These are phyloP conservation scores for Andrographis paniculata DNA, from an alignment of 305 asterid species.

Conservation along the genomic window DNA sequence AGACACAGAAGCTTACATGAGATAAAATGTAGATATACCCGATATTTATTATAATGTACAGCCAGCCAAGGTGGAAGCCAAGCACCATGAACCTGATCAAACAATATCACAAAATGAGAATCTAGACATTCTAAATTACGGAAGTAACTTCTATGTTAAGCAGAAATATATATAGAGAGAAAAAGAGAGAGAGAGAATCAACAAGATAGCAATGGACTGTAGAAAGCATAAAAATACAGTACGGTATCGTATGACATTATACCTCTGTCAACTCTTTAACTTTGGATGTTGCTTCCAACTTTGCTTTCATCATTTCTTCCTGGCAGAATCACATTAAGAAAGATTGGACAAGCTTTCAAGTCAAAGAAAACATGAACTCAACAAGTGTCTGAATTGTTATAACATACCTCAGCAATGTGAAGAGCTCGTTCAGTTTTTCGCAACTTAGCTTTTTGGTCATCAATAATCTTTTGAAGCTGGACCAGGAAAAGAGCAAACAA, in stretches of 20 bases:
- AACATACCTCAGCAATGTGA: slow-evolving; percentile 75
- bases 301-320: slow-evolving; percentile 87
- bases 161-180: too few species aligned
- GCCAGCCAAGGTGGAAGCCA: slow-evolving; percentile 98
- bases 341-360: neutral
- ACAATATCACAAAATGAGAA: neutral
- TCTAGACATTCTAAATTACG: too few species aligned
- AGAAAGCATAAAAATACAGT: neutral
- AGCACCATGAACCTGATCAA: slow-evolving; percentile 66
- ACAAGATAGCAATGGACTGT: too few species aligned
- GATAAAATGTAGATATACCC: slow-evolving; percentile 32
- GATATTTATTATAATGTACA: slow-evolving; percentile 36
- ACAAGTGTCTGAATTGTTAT: slow-evolving; percentile 9
- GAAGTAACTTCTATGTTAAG: too few species aligned
- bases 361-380: slow-evolving; percentile 3
- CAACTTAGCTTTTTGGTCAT: slow-evolving; percentile 57
- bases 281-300: slow-evolving; percentile 59
- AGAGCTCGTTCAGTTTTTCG: slow-evolving; percentile 92
- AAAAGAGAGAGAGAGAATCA: too few species aligned
- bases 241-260: neutral
- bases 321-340: slow-evolving; percentile 21
- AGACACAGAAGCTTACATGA: neutral
- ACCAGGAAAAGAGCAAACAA: slow-evolving; percentile 14
- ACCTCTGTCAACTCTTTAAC: slow-evolving; percentile 72
- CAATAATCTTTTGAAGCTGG: slow-evolving; percentile 63